Conservation (phyloP, 163 green algal genomes). For the Trebouxiophyceae sp. region DNA sequence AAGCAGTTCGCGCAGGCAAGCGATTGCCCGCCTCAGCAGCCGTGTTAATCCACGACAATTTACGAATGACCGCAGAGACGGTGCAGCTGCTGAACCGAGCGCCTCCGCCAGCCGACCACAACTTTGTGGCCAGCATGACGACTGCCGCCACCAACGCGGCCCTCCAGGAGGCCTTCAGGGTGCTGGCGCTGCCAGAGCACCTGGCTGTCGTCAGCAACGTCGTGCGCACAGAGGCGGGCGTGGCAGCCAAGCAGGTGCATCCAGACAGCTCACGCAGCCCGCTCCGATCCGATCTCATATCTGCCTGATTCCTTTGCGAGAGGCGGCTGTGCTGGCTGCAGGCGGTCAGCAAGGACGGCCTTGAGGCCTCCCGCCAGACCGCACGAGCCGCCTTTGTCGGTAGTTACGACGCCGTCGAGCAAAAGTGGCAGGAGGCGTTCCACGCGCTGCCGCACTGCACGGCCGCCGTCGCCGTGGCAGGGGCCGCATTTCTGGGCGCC, state of each 20-base stretch:
- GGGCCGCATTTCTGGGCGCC: background rate
- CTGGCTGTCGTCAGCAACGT: background rate
- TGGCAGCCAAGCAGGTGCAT: background rate
- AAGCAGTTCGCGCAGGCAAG: too few species aligned
- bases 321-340: too few species aligned
- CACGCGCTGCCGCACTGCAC: background rate
- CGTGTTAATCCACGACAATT: too few species aligned
- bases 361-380: background rate
- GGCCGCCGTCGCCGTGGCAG: background rate
- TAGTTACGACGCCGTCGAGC: background rate
- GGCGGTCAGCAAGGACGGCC: background rate
- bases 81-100: background rate
- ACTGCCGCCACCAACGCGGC: background rate
- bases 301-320: too few species aligned
- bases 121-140: background rate
- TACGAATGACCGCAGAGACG: too few species aligned
- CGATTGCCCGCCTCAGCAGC: too few species aligned
- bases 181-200: background rate
- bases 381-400: background rate
- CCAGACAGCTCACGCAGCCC: too few species aligned
- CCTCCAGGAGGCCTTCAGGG: background rate
- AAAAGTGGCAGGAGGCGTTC: background rate
- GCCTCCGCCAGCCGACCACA: background rate
- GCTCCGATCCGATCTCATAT: too few species aligned
- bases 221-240: background rate